These are phyloP conservation scores for Neurospora sp. DNA, from an alignment of 495 filamentous ascomycete genomes.

Conservation along the genomic window DNA sequence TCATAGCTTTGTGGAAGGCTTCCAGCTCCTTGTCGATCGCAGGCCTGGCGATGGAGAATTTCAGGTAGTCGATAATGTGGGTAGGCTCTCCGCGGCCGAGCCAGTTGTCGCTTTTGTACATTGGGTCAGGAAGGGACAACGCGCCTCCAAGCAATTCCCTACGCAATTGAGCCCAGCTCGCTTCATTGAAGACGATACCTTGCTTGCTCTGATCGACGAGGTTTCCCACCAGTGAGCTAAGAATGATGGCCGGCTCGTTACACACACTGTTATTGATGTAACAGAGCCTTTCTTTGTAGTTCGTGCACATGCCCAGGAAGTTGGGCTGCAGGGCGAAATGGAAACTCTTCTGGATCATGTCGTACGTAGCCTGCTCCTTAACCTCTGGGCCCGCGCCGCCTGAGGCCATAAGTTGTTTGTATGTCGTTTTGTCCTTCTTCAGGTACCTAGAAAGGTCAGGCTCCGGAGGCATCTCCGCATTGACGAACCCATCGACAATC, in stretches of 20 bases:
- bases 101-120: slow-evolving; percentile 28
- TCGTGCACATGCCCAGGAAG: slow-evolving; percentile 65
- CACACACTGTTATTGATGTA: slow-evolving; percentile 52
- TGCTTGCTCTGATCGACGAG: slow-evolving; percentile 78
- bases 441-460: slow-evolving; percentile 46
- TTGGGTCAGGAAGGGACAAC: slow-evolving; percentile 29
- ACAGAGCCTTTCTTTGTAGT: slow-evolving; percentile 58
- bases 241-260: slow-evolving; percentile 40
- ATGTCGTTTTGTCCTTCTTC: slow-evolving; percentile 43
- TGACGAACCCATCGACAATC: slow-evolving; percentile 65
- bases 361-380: slow-evolving; percentile 14
- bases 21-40: slow-evolving; percentile 41
- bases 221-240: slow-evolving; percentile 63
- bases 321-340: slow-evolving; percentile 55
- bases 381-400: neutral
- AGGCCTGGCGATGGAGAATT: slow-evolving; percentile 48
- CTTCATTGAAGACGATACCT: slow-evolving; percentile 54
- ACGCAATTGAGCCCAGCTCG: slow-evolving; percentile 43
- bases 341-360: slow-evolving; percentile 47
- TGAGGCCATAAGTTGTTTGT: slow-evolving; percentile 31
- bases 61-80: slow-evolving; percentile 66
- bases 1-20: slow-evolving; percentile 31
- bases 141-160: slow-evolving; percentile 28
- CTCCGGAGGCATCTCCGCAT: slow-evolving; percentile 48
- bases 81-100: slow-evolving; percentile 28